Percentiles rank a stretch among this genome's conserved stretches.
These are phyloP conservation scores for Pyrenopolyporus hunteri DNA, from an alignment of 495 filamentous ascomycete genomes.

Conservation along the genomic window DNA sequence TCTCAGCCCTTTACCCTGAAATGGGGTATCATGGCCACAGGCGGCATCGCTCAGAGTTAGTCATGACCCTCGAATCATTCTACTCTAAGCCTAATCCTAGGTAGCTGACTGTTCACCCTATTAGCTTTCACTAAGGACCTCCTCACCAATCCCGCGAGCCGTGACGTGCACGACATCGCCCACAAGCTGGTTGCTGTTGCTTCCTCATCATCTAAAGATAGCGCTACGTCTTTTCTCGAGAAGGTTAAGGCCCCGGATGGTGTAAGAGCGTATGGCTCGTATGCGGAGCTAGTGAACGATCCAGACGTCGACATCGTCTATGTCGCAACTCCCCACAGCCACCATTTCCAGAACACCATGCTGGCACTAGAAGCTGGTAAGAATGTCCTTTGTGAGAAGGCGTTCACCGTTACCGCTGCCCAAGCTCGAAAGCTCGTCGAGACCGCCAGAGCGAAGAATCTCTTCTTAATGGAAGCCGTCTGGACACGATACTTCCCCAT, in stretches of 20 bases:
- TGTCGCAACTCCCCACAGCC: conserved; percentile 91
- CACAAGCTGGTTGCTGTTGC: conserved; percentile 84
- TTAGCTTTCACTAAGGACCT: conserved; percentile 83
- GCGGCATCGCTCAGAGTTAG: conserved; percentile 76
- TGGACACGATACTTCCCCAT: conserved; percentile 94
- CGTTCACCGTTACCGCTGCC: conserved; percentile 86
- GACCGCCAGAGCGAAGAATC: conserved; percentile 75
- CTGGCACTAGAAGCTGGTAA: conserved; percentile 83
- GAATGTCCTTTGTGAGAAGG: conserved; percentile 91
- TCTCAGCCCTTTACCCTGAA: conserved; percentile 64
- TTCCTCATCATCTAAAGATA: conserved; percentile 72
- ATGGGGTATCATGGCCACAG: conserved; percentile 87
- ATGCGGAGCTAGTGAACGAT: conserved; percentile 78
- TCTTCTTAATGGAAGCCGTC: conserved; percentile 96
- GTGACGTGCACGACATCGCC: conserved; percentile 72
- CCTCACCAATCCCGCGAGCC: conserved; percentile 73
- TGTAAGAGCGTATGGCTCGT: conserved; percentile 80
- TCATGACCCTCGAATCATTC: not conserved
- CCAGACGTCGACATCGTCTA: conserved; percentile 85
- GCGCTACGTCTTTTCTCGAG: conserved; percentile 74
- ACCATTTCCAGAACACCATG: conserved; percentile 92
- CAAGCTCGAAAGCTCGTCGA: conserved; percentile 78
- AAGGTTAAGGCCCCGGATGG: conserved; percentile 66
- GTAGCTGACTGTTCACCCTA: conserved; percentile 6
- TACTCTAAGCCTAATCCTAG: not conserved